phyloP scores from a whole-genome alignment of 2,329 filamentous ascomycete genomes.

The Colletotrichum shisoi region DNA sequence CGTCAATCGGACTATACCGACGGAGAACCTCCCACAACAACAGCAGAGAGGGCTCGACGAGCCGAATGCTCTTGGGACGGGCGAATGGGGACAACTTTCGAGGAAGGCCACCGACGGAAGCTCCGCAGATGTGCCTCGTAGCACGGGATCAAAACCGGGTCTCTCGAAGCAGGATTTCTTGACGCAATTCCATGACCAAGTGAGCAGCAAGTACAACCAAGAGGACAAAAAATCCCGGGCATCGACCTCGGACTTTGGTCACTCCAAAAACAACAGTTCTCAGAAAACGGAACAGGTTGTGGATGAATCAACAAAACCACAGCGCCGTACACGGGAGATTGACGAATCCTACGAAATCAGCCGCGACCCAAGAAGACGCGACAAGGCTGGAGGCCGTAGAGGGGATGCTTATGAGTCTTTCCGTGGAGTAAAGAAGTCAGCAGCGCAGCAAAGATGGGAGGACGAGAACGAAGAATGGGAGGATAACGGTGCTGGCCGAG shows the following conservation, averaged over 20 bases:
- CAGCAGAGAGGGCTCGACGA: background rate
- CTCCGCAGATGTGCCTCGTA: background rate
- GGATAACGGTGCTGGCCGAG: conserved; percentile 49
- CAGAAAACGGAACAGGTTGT: conserved; percentile 1
- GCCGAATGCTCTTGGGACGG: background rate
- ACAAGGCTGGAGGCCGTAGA: conserved; percentile 17
- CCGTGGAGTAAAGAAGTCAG: conserved; percentile 26
- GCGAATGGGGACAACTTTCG: conserved; percentile 21
- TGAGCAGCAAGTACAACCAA: conserved; percentile 7
- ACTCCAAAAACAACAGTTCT: background rate
- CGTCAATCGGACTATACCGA: no score
- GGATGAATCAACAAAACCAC: background rate
- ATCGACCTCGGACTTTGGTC: background rate
- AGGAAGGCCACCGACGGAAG: background rate
- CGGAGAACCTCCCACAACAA: background rate
- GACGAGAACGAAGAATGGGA: conserved; percentile 51
- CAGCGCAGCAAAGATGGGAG: conserved; percentile 20
- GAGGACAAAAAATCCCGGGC: background rate
- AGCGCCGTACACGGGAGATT: conserved; percentile 20
- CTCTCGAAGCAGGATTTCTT: conserved; percentile 25
- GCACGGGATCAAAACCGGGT: background rate
- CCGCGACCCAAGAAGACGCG: conserved; percentile 35
- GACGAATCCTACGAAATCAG: conserved; percentile 37
- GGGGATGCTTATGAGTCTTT: conserved; percentile 19
- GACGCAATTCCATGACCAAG: conserved; percentile 13